Conservation (phyloP, 805 yeast species). For the Phaffomyces antillensis region DNA sequence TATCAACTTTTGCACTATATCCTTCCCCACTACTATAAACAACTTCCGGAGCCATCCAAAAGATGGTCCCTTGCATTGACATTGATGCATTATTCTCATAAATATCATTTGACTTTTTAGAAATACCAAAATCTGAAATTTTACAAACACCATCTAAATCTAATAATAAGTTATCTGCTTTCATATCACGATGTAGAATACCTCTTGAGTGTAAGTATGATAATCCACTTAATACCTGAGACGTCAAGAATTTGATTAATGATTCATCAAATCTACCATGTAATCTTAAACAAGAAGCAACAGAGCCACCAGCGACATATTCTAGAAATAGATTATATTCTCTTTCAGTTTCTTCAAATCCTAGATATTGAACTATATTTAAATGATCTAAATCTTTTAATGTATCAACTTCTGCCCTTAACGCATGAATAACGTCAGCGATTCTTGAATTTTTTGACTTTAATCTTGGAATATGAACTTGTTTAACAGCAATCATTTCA, state of each 20-base stretch:
- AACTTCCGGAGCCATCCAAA: slow-evolving; percentile 99
- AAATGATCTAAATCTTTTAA: slow-evolving; percentile 90
- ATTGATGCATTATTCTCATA: slow-evolving; percentile 88
- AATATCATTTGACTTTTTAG: slow-evolving; percentile 77
- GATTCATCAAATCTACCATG: slow-evolving; percentile 83
- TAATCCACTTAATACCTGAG: slow-evolving; percentile 77
- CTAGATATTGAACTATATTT: slow-evolving; percentile 92
- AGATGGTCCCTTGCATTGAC: slow-evolving; percentile 98
- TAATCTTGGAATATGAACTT: slow-evolving; percentile 61
- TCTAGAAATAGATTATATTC: slow-evolving; percentile 85
- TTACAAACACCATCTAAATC: slow-evolving; percentile 93
- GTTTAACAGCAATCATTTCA: slow-evolving; percentile 98
- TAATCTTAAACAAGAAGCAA: slow-evolving; percentile 74
- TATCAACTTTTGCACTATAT: slow-evolving; percentile 95
- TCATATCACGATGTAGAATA: slow-evolving; percentile 87
- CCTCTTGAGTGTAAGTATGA: slow-evolving; percentile 84
- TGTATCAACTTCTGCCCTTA: slow-evolving; percentile 86
- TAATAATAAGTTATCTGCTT: slow-evolving; percentile 83
- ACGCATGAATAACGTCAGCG: slow-evolving; percentile 66
- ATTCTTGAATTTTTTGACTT: slow-evolving; percentile 34
- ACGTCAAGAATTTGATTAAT: slow-evolving; percentile 62
- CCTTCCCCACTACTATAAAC: slow-evolving; percentile 81
- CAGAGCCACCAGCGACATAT: slow-evolving; percentile 97
- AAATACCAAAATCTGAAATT: slow-evolving; percentile 94
- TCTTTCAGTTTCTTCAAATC: slow-evolving; percentile 71